A percentile compares a stretch with the other conserved stretches of the same genome.
These are phyloP conservation scores for Phialophora verrucosa DNA, from an alignment of 2,329 filamentous ascomycete genomes.

Conservation along the genomic window DNA sequence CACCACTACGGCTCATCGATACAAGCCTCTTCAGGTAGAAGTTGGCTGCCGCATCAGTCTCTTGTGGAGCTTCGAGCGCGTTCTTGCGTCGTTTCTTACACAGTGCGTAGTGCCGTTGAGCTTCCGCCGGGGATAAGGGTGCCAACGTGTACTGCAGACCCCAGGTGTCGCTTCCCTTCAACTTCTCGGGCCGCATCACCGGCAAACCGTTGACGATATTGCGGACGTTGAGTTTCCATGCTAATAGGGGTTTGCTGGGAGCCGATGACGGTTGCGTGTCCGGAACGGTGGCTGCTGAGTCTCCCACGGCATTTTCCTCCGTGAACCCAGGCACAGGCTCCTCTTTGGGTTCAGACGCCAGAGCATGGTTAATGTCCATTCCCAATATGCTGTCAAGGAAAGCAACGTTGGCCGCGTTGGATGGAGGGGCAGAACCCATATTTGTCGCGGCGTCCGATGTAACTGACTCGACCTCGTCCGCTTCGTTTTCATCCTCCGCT, in stretches of 20 bases:
- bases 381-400: constrained; percentile 35
- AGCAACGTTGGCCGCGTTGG: constrained; percentile 34
- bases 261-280: constrained; percentile 11
- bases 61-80: constrained; percentile 45
- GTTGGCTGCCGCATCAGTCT: constrained; percentile 48
- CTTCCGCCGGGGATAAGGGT: constrained; percentile 60
- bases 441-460: neutral
- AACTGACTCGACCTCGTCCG: constrained; percentile 17
- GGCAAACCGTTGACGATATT: constrained; percentile 73
- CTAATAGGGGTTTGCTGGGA: constrained; percentile 52
- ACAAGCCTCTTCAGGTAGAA: constrained; percentile 55
- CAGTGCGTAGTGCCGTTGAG: constrained; percentile 60
- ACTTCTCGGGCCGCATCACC: constrained; percentile 64
- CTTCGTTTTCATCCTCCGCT: constrained; percentile 7
- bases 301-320: neutral
- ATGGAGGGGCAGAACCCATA: constrained; percentile 5
- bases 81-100: constrained; percentile 63
- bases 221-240: constrained; percentile 72
- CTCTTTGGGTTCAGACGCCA: constrained; percentile 6
- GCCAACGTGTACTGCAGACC: constrained; percentile 76
- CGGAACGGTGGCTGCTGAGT: neutral
- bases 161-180: constrained; percentile 64
- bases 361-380: constrained; percentile 19
- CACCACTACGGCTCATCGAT: constrained; percentile 61
- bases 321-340: neutral